Evolutionary conservation across 1,139 yeast genomes (phyloP).

Genomic region (Hemisphaericaspora xylanilytica): DNA sequence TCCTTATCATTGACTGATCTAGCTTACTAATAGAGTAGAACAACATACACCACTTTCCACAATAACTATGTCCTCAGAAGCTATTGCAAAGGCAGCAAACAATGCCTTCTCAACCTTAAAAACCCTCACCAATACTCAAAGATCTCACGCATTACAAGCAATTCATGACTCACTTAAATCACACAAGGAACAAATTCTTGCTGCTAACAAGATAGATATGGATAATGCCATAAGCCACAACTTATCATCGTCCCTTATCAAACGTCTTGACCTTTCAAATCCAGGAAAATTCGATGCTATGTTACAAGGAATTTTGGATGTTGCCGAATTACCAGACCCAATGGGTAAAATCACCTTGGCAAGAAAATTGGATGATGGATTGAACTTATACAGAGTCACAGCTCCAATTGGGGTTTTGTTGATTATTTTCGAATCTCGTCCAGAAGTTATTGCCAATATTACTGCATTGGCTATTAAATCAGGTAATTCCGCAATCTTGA

Average conservation of each 20-base stretch:
- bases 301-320: slow-evolving; percentile 94
- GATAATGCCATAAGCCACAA: slow-evolving; percentile 59
- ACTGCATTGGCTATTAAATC: slow-evolving; percentile 94
- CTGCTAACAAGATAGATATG: slow-evolving; percentile 75
- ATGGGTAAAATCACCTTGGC: slow-evolving; percentile 83
- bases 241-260: slow-evolving; percentile 67
- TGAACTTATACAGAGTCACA: slow-evolving; percentile 76
- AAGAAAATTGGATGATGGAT: slow-evolving; percentile 80
- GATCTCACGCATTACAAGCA: slow-evolving; percentile 69
- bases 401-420: slow-evolving; percentile 94
- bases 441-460: slow-evolving; percentile 97
- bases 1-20: neutral
- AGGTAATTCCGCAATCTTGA: slow-evolving; percentile 91
- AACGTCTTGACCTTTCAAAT: slow-evolving; percentile 76
- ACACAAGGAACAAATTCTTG: slow-evolving; percentile 59
- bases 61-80: slow-evolving; percentile 48
- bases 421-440: slow-evolving; percentile 94
- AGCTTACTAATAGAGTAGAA: too few relatives aligned
- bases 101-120: slow-evolving; percentile 76
- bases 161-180: slow-evolving; percentile 67
- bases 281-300: slow-evolving; percentile 87
- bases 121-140: slow-evolving; percentile 66
- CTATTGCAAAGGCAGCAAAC: slow-evolving; percentile 77
- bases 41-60: too few relatives aligned
- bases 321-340: slow-evolving; percentile 84